phyloP scores from a whole-genome alignment of 768 basidiomycete species.

The Suillus cothurnatus region DNA sequence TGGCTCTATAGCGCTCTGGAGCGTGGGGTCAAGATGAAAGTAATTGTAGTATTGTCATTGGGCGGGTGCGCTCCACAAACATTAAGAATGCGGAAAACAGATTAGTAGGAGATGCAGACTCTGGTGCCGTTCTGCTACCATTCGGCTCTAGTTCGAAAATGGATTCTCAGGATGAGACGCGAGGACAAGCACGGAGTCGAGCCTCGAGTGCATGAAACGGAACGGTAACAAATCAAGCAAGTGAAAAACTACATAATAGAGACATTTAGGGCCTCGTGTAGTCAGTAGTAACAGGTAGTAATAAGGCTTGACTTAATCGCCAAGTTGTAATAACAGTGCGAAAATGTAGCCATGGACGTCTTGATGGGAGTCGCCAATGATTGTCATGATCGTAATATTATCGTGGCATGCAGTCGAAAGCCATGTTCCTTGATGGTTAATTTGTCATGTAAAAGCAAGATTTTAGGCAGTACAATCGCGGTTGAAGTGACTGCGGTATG shows the following conservation, averaged over 20 bases:
- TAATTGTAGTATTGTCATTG: neutral
- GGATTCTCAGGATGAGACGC: neutral
- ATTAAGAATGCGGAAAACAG: neutral
- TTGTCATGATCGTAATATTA: slow-evolving; percentile 3
- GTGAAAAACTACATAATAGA: neutral
- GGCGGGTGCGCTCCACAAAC: neutral
- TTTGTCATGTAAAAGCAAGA: too few relatives aligned
- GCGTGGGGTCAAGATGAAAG: neutral
- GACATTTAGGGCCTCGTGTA: neutral
- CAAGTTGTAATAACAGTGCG: neutral
- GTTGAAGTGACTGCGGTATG: neutral
- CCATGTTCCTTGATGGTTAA: neutral
- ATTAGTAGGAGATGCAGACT: neutral
- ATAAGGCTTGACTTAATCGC: neutral
- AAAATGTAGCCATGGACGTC: slow-evolving; percentile 1
- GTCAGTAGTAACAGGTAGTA: neutral
- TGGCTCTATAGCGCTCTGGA: neutral
- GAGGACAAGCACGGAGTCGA: neutral
- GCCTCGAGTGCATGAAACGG: neutral
- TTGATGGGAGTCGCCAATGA: neutral
- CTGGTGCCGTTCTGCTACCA: neutral
- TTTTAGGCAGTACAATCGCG: too few relatives aligned
- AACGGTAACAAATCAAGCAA: neutral
- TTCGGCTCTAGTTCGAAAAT: neutral
- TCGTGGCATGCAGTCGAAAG: neutral